Base-by-base conservation (phyloP, 2,329 filamentous ascomycete species). In the Teratosphaeria gauchensis region DNA sequence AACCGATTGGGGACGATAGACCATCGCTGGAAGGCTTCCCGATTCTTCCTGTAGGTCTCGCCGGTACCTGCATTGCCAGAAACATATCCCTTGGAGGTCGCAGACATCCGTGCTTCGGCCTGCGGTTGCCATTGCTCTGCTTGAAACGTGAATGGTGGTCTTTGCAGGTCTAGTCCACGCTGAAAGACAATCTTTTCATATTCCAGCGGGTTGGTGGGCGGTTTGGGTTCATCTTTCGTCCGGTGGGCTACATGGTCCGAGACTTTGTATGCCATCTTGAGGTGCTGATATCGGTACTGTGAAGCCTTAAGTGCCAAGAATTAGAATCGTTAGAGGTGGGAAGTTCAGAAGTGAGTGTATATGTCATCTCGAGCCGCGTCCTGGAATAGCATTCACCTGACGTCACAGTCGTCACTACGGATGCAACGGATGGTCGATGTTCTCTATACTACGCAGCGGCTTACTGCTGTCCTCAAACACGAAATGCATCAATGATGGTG, bases 131-230 rank as follows among this genome's bases (percentile, higher is more conserved):
- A 71, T 61, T 66, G 51, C 1, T 53, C 33, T n/a, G 71, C 58
- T 53, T 73, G 66, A 60, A 73, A 73, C 1, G 72, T 71, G 61
- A 73, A 63, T 1, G 65, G 61, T 8, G 72, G 70, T 7, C 66
- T 66, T 54, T 72, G 66, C 55, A 69, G 72, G 31, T 66, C 59
- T 0, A 74, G 66, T 7, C 72, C 72, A 32, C 65, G 65, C 14
- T 70, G 59, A 58, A 71, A 73, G 48, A 69, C 64, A 19, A 68
- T 61, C 53, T 65, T 65, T 53, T 73, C 69, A 56, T 72, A 72
- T 32, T 64, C 61, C 12, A 64, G 51, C 4, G 63, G 62, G 19
- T 63, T 42, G 28, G 32, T 46, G 12, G 31, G 54, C 19, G 31
- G 31, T 28, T 35, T 28, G 28, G 24, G 19, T n/a, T 31, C 28